Conservation (phyloP, 108 stramenopile species). For the Fistulifera solaris region DNA sequence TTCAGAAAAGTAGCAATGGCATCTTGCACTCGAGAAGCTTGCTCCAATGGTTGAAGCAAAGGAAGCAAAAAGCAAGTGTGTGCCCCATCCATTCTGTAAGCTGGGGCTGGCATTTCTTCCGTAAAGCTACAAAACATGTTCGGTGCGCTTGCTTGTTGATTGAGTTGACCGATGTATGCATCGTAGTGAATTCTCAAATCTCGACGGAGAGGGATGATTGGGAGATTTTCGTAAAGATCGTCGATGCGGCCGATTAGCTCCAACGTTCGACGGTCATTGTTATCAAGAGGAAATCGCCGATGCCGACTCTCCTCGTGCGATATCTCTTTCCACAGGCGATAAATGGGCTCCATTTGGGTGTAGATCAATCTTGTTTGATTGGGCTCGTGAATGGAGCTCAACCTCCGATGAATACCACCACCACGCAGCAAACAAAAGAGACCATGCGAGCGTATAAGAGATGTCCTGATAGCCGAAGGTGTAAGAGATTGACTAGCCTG, state of each 20-base stretch:
- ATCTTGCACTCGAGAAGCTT: background rate
- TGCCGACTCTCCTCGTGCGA: conserved; percentile 16
- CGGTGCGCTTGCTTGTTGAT: too few relatives aligned
- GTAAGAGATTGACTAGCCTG: conserved; percentile 35
- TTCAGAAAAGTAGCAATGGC: background rate
- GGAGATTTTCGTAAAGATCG: conserved; percentile 17
- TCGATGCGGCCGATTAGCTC: background rate
- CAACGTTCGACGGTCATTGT: background rate
- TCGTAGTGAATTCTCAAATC: conserved; percentile 51
- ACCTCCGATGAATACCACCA: conserved; percentile 47
- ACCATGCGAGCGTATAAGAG: conserved; percentile 35
- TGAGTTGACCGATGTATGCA: background rate
- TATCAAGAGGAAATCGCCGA: background rate
- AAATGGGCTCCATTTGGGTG: conserved; percentile 16
- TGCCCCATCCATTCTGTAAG: conserved; percentile 31
- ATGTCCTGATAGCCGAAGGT: conserved; percentile 37
- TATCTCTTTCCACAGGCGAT: conserved; percentile 23
- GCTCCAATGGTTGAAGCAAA: conserved; percentile 33
- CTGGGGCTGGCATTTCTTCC: conserved; percentile 20
- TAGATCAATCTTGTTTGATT: conserved; percentile 15
- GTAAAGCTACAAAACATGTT: conserved; percentile 16
- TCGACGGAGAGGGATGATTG: conserved; percentile 40
- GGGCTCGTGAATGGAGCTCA: conserved; percentile 1
- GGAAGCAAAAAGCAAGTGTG: conserved; percentile 49
- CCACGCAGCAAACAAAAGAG: conserved; percentile 54